These are phyloP conservation scores for Viridothelium virens DNA, from an alignment of 495 filamentous ascomycete genomes.

Conservation along the genomic window DNA sequence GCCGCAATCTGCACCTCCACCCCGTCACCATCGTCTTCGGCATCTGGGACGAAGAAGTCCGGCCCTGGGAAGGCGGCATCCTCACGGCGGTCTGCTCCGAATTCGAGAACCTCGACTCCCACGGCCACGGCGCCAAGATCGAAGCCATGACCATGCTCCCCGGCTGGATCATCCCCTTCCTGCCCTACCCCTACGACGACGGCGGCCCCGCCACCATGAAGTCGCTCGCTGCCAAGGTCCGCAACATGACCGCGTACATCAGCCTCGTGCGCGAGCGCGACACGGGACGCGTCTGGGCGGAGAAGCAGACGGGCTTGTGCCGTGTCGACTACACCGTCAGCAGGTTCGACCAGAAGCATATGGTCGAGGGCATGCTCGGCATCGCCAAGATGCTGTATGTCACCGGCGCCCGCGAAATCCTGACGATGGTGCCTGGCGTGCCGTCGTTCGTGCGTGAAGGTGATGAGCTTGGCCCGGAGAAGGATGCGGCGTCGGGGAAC, in stretches of 20 bases:
- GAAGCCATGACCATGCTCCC: conserved; percentile 65
- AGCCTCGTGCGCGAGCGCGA: conserved; percentile 64
- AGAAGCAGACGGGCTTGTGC: conserved; percentile 55
- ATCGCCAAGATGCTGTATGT: conserved; percentile 69
- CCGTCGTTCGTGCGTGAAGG: conserved; percentile 54
- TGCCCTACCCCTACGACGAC: conserved; percentile 49
- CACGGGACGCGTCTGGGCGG: conserved; percentile 64
- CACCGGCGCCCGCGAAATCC: conserved; percentile 70
- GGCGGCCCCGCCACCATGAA: conserved; percentile 57
- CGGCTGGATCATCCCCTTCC: conserved; percentile 45
- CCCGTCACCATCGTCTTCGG: conserved; percentile 57
- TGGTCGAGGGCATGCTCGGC: conserved; percentile 62
- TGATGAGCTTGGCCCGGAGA: too few species aligned
- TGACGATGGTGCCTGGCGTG: conserved; percentile 50
- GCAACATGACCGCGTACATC: conserved; percentile 60
- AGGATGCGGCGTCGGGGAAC: too few species aligned
- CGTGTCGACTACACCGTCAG: conserved; percentile 62
- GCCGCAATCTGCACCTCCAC: conserved; percentile 75
- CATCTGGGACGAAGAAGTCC: conserved; percentile 56
- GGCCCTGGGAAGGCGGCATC: conserved; percentile 71
- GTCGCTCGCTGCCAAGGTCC: conserved; percentile 50
- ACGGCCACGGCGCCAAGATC: conserved; percentile 78
- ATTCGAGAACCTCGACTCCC: conserved; percentile 73
- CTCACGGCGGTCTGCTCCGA: conserved; percentile 69
- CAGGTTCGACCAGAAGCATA: conserved; percentile 58